A percentile compares a stretch with the other conserved stretches of the same genome.
phyloP scores from a whole-genome alignment of 1,139 yeast genomes.

The Lizanozyma gosingica region DNA sequence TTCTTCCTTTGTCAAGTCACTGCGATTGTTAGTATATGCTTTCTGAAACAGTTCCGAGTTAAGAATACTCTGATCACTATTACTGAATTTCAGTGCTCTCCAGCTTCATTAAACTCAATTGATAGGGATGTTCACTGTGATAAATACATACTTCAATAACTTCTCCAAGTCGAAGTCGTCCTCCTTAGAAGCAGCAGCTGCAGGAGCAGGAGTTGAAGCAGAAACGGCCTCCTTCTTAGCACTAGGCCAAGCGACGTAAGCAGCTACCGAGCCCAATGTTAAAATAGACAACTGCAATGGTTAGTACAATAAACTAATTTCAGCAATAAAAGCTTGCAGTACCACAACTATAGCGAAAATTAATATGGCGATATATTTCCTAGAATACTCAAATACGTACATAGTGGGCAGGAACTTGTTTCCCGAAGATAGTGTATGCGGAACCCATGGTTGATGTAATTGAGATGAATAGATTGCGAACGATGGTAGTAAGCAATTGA shows the following conservation, averaged over 20 bases:
- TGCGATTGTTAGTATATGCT: slow-evolving; percentile 20
- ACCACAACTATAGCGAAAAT: background rate
- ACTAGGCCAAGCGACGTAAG: slow-evolving; percentile 35
- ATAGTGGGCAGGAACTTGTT: slow-evolving; percentile 54
- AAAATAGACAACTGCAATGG: slow-evolving; percentile 30
- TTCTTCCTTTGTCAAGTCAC: slow-evolving; percentile 38
- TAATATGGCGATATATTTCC: background rate
- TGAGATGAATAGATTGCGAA: background rate
- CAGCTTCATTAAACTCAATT: too few species aligned
- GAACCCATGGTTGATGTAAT: slow-evolving; percentile 43
- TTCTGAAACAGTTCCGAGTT: background rate
- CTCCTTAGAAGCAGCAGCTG: slow-evolving; percentile 25
- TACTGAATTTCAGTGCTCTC: too few species aligned
- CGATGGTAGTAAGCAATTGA: background rate
- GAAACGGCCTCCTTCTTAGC: slow-evolving; percentile 21
- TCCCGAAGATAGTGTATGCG: slow-evolving; percentile 56
- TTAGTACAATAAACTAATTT: background rate
- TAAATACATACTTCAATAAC: slow-evolving; percentile 46
- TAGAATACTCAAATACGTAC: slow-evolving; percentile 26
- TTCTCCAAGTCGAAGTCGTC: slow-evolving; percentile 60
- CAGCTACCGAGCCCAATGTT: slow-evolving; percentile 39
- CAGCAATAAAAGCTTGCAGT: background rate
- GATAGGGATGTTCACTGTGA: too few species aligned
- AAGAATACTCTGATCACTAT: too few species aligned
- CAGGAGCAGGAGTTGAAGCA: slow-evolving; percentile 21